A percentile compares a stretch with the other conserved stretches of the same genome.
phyloP scores from a whole-genome alignment of 1,139 yeast genomes.

The Taiozyma sp. region DNA sequence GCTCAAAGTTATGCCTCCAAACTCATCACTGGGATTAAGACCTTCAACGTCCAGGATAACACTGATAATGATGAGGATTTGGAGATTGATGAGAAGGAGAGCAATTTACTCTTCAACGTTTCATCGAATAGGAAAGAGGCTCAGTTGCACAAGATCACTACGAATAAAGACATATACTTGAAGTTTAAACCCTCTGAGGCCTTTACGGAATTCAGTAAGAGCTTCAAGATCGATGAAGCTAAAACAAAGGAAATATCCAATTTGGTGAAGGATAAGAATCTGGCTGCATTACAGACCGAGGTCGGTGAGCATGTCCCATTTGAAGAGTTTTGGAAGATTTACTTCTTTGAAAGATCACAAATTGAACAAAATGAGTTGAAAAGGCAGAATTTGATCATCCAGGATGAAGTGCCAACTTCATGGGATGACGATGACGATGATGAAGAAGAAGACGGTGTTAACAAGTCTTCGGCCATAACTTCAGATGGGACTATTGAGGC shows the following conservation, averaged over 20 bases:
- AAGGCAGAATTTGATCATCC: slow-evolving; percentile 8
- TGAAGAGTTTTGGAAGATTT: slow-evolving; percentile 70
- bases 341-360: slow-evolving; percentile 43
- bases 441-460: slow-evolving; percentile 17
- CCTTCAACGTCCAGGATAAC: slow-evolving; percentile 40
- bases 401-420: slow-evolving; percentile 39
- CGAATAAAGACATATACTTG: background rate
- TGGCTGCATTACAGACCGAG: slow-evolving; percentile 11
- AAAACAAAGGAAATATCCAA: background rate
- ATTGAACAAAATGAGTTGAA: slow-evolving; percentile 45
- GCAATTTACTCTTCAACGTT: slow-evolving; percentile 40
- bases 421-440: slow-evolving; percentile 40
- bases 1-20: slow-evolving; percentile 39
- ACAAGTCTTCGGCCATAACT: slow-evolving; percentile 24
- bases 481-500: slow-evolving; percentile 38
- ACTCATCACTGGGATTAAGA: slow-evolving; percentile 55
- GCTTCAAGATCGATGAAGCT: background rate
- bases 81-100: slow-evolving; percentile 31
- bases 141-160: background rate
- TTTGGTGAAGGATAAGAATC: background rate
- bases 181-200: background rate
- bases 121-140: background rate
- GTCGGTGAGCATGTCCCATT: slow-evolving; percentile 43
- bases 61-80: slow-evolving; percentile 18
- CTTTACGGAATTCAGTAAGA: background rate